Conservation (phyloP, 371 early-diverging fungal species). For the Basidiobolus meristosporus region DNA sequence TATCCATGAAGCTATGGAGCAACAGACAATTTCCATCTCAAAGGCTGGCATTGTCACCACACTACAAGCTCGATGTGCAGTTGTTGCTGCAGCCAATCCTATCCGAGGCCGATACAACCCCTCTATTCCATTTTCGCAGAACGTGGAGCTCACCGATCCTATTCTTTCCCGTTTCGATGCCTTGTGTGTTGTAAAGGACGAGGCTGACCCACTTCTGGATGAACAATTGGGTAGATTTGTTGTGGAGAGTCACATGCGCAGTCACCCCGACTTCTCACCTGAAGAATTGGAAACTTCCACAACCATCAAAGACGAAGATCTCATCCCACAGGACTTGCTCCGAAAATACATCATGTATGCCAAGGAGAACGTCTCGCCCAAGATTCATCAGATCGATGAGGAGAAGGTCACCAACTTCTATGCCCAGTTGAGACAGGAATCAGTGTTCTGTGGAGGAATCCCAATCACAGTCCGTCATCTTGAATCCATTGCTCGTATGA, state of each 20-base stretch:
- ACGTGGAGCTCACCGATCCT: conserved; percentile 98
- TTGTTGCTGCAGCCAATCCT: conserved; percentile 98
- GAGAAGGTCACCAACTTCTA: conserved; percentile 79
- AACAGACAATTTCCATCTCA: conserved; percentile 95
- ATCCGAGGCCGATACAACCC: conserved; percentile 94
- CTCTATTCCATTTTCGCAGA: conserved; percentile 87
- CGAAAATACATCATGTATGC: conserved; percentile 98
- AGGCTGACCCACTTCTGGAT: conserved; percentile 75
- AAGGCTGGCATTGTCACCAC: conserved; percentile 98
- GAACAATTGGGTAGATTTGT: conserved; percentile 90
- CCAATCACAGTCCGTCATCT: conserved; percentile 98
- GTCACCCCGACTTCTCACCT: conserved; percentile 46
- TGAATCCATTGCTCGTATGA: conserved; percentile 94
- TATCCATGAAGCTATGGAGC: conserved; percentile 99
- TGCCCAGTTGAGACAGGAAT: conserved; percentile 87
- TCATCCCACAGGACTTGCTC: conserved; percentile 72
- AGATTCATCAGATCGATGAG: conserved; percentile 69
- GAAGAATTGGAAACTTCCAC: conserved; percentile 4
- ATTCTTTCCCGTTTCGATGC: conserved; percentile 99
- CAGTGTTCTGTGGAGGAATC: conserved; percentile 51
- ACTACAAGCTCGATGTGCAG: conserved; percentile 88
- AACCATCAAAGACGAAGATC: conserved; percentile 8
- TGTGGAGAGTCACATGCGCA: conserved; percentile 73
- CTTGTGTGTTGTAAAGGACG: conserved; percentile 96
- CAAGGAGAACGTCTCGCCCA: conserved; percentile 69